Evolutionary conservation across 2,329 filamentous ascomycete genomes (phyloP).

Genomic region (Beauveria brongniartii): DNA sequence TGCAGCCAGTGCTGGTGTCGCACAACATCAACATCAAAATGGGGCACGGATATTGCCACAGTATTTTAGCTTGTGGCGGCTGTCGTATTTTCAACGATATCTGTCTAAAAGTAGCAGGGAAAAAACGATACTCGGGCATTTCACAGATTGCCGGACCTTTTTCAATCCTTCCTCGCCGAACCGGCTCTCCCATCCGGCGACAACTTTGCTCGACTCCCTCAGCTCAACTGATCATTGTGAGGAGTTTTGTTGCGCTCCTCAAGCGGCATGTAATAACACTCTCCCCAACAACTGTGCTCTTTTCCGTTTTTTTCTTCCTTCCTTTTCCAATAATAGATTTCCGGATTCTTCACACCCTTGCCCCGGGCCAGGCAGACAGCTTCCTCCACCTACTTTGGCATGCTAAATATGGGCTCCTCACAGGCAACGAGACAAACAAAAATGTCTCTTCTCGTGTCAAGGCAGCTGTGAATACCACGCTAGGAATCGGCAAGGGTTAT

Average conservation of each 20-base stretch:
- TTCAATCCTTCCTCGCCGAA: background rate
- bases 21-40: background rate
- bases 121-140: background rate
- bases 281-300: background rate
- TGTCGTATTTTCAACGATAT: no score
- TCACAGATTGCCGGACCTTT: background rate
- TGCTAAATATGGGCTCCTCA: slow-evolving; percentile 3
- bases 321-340: slow-evolving; percentile 4
- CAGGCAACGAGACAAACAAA: background rate
- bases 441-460: no score
- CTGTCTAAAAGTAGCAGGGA: no score
- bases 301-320: background rate
- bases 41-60: background rate
- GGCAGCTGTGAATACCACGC: no score
- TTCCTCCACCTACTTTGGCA: background rate
- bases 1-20: background rate
- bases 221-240: background rate
- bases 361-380: background rate
- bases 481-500: no score
- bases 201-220: background rate
- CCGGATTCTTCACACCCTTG: background rate
- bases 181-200: background rate
- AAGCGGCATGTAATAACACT: background rate
- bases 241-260: background rate
- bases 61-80: background rate